Evolutionary conservation across 768 basidiomycete species (phyloP).

Genomic region (Mycena galericulata): DNA sequence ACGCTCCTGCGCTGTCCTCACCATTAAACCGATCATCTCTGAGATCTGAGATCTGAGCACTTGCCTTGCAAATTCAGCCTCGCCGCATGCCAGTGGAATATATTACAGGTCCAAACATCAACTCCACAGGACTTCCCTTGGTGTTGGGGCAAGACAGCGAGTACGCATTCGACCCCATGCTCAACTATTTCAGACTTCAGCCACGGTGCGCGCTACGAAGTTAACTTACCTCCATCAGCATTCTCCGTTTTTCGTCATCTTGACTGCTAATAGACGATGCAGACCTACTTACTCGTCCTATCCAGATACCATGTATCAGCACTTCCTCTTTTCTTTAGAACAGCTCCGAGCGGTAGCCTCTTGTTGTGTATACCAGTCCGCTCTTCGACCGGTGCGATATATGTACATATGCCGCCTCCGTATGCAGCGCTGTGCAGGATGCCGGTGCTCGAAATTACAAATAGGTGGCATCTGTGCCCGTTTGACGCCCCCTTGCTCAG

Average conservation of each 20-base stretch:
- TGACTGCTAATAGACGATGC: not conserved
- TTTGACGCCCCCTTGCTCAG: slow-evolving; percentile 51
- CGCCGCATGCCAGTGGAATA: slow-evolving; percentile 59
- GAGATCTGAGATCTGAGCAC: too few species aligned
- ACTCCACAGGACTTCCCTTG: slow-evolving; percentile 59
- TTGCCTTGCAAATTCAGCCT: slow-evolving; percentile 59
- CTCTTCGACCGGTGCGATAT: slow-evolving; percentile 17
- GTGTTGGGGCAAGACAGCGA: slow-evolving; percentile 50
- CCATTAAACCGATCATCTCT: slow-evolving; percentile 7
- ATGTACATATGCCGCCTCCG: slow-evolving; percentile 49
- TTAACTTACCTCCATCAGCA: slow-evolving; percentile 8
- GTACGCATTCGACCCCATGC: not conserved
- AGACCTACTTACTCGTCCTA: too few species aligned
- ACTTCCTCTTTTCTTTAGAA: slow-evolving; percentile 51
- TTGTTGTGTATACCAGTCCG: slow-evolving; percentile 53
- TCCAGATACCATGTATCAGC: slow-evolving; percentile 61
- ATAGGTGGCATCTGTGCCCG: too few species aligned
- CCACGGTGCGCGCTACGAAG: slow-evolving; percentile 5
- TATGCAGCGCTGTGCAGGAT: slow-evolving; percentile 47
- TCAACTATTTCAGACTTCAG: too few species aligned
- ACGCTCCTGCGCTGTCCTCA: not conserved
- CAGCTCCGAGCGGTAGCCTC: slow-evolving; percentile 48
- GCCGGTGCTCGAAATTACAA: slow-evolving; percentile 39
- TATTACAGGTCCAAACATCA: slow-evolving; percentile 53
- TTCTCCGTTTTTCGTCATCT: too few species aligned